Evolutionary conservation across 352 stramenopile genomes (phyloP).

Genomic region (Phytophthora boehmeriae): DNA sequence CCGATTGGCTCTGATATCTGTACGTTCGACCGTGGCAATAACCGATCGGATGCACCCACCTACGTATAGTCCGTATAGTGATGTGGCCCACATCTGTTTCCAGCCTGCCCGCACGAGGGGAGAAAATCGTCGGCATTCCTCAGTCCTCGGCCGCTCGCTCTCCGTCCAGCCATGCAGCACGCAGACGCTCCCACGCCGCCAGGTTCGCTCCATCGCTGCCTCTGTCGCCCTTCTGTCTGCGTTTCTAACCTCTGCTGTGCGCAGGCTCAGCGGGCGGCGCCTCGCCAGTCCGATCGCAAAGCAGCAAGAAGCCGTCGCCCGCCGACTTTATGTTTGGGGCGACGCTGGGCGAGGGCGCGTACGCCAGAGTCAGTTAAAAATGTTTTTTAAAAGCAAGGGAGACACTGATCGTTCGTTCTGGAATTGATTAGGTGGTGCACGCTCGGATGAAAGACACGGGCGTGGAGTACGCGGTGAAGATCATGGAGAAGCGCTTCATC

Average conservation of each 20-base stretch:
- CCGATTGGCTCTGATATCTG: not conserved
- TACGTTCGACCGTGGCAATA: not conserved
- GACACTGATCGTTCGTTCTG: not conserved
- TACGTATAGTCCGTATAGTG: not conserved
- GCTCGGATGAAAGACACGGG: conserved; percentile 89
- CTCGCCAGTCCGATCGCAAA: conserved; percentile 37
- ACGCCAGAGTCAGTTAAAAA: conserved; percentile 64
- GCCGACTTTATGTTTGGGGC: conserved; percentile 91
- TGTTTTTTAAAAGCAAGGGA: not conserved
- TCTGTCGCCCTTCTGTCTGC: not conserved
- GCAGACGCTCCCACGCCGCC: conserved; percentile 40
- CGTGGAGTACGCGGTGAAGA: conserved; percentile 91
- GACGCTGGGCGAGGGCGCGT: conserved; percentile 88
- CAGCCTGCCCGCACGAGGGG: conserved; percentile 26
- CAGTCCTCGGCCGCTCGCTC: conserved; percentile 17
- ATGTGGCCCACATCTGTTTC: conserved; percentile 34
- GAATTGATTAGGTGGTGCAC: conserved; percentile 65
- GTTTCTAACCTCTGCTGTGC: not conserved
- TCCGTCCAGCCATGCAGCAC: conserved; percentile 3
- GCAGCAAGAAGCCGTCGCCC: conserved; percentile 78
- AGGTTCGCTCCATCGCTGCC: conserved; percentile 30
- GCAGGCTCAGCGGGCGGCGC: conserved; percentile 41
- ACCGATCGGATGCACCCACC: not conserved
- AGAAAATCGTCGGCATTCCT: conserved; percentile 32
- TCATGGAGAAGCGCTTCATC: conserved; percentile 93